Conservation (phyloP, 1,284 basidiomycete species). For the Malassezia brasiliensis region DNA sequence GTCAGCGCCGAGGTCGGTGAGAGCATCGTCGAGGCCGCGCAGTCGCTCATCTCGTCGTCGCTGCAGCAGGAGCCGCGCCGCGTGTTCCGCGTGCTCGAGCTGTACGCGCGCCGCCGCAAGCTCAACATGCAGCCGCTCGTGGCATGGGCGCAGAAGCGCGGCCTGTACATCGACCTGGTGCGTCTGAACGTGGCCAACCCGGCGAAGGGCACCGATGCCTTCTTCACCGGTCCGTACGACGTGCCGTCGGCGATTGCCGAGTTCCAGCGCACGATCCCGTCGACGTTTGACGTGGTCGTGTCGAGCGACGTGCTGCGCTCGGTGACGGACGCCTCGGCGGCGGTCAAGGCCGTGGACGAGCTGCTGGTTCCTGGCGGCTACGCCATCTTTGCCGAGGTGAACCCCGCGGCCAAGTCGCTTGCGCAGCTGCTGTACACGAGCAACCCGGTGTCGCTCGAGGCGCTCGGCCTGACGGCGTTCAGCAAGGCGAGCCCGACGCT, state of each 20-base stretch:
- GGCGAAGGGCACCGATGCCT: slow-evolving; percentile 7
- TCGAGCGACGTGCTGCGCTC: slow-evolving; percentile 7
- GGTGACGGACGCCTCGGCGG: background rate
- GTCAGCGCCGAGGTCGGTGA: slow-evolving; percentile 5
- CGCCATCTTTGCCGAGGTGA: slow-evolving; percentile 11
- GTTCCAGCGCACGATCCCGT: slow-evolving; percentile 10
- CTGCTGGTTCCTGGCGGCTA: slow-evolving; percentile 16
- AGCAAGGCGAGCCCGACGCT: slow-evolving; percentile 6
- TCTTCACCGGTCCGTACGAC: slow-evolving; percentile 18
- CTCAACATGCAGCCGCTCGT: slow-evolving; percentile 13
- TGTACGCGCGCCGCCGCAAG: slow-evolving; percentile 19
- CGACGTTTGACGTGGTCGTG: slow-evolving; percentile 12
- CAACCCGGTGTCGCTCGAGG: background rate
- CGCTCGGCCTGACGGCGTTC: slow-evolving; percentile 6
- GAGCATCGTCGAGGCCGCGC: background rate
- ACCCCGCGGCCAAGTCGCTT: slow-evolving; percentile 1
- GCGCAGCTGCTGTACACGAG: slow-evolving; percentile 1
- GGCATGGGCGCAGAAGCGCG: slow-evolving; percentile 11
- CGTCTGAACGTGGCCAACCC: slow-evolving; percentile 14
- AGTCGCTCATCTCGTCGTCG: slow-evolving; percentile 15
- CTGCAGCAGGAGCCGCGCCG: slow-evolving; percentile 4
- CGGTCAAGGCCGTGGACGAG: slow-evolving; percentile 1
- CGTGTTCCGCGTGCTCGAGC: slow-evolving; percentile 18
- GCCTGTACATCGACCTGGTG: slow-evolving; percentile 15
- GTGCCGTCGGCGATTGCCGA: slow-evolving; percentile 4